Base-by-base conservation (phyloP, 176 grass and related monocot species). In the Aegilops bicornis region DNA sequence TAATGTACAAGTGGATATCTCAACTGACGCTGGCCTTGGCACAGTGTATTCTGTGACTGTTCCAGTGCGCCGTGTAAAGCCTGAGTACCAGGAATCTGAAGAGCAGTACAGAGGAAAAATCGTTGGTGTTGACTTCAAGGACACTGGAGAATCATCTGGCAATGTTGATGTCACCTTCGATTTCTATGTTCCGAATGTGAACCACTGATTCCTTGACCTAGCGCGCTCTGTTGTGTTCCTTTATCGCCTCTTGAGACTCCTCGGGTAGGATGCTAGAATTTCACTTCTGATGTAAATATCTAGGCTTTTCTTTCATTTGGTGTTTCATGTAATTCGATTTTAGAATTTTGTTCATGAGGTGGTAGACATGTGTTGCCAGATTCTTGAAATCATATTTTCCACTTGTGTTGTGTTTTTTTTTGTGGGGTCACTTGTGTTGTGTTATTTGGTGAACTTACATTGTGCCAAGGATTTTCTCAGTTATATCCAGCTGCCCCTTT, bases 41-140 rank as follows among this genome's bases (percentile, higher is more conserved):
- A 99, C 92, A 0, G 80, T 96, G 15, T 99, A 96, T 36, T 99
- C 97, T 3, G 97, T 99, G 62, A 93, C 90, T 3, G 91, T 99
- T 58, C 94, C 94, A 0, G 94, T 99, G 43, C 92, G 92, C 35
- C 86, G 94, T 45, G 97, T 99, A 62, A 96, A 91, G 77, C 92
- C 97, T 0, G 87, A 91, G n/a, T 96, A 99, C 66, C 92, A 99
- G 78, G 97, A 99, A 76, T 96, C 92, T 31, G 94, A 99, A 42
- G 94, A 99, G 73, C 88, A 99, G 71, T 94, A 96, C 85, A 90
- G 45, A 69, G 97, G 94, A 12, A 93, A 96, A 86, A 96, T 99
- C 6, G 90, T 91, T 7, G 87, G 91, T 14, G 92, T 94, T 0
- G 90, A 96, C 43, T 96, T 91, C 80, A 99, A 99, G 71, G 97